phyloP scores from a whole-genome alignment of 176 grass and related monocot species.

The Oryza brachyantha region DNA sequence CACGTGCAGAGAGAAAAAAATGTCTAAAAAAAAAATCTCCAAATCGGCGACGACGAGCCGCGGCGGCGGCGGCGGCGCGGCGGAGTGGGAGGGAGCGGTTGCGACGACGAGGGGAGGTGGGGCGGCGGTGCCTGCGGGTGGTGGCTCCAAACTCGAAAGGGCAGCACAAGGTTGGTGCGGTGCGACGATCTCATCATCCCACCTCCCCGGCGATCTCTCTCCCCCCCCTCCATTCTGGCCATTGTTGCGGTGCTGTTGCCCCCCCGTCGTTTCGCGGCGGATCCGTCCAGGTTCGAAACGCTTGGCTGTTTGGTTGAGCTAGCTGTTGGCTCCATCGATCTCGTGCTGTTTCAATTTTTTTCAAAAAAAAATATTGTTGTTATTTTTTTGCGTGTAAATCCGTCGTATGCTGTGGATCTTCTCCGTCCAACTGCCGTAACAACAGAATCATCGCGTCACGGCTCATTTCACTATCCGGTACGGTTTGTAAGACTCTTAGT shows the following conservation, averaged over 20 bases:
- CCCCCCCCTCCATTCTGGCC: not conserved
- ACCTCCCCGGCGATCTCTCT: not conserved
- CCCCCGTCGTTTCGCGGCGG: not conserved
- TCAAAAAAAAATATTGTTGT: no score
- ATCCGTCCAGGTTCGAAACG: not conserved
- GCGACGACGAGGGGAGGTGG: not conserved
- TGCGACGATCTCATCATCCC: slow-evolving; percentile 1
- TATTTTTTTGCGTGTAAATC: not conserved
- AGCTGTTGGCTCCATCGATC: slow-evolving; percentile 19
- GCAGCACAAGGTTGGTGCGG: slow-evolving; percentile 27
- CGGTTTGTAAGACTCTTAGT: not conserved
- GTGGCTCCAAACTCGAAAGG: not conserved
- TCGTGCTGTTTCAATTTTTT: not conserved
- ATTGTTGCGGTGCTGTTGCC: not conserved
- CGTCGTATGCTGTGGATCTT: not conserved
- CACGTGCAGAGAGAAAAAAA: no score
- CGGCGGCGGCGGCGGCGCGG: not conserved
- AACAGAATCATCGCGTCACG: not conserved
- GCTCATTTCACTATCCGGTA: not conserved
- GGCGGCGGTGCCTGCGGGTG: not conserved
- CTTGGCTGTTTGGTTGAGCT: not conserved
- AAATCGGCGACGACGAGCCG: not conserved
- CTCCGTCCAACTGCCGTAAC: not conserved
- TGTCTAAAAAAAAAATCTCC: not conserved
- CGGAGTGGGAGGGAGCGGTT: not conserved